These are phyloP conservation scores for Cronartium ribicola DNA, from an alignment of 1,284 basidiomycete genomes.

Conservation along the genomic window DNA sequence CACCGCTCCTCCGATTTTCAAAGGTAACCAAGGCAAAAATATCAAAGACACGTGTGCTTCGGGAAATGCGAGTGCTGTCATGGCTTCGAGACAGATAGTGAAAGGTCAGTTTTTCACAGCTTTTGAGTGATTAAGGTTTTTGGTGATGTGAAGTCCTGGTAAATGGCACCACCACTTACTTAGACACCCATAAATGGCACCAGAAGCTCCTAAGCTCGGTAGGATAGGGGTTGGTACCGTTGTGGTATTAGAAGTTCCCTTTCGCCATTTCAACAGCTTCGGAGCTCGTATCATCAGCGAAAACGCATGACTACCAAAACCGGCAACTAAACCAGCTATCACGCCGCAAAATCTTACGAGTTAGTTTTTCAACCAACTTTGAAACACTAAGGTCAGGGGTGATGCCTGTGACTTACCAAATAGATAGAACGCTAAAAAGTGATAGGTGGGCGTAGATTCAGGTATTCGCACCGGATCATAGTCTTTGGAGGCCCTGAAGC, in stretches of 20 bases:
- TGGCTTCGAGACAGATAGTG: constrained; percentile 7
- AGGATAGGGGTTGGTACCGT: constrained; percentile 27
- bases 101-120: not conserved
- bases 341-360: too few species aligned
- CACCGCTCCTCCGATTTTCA: constrained; percentile 45
- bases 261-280: constrained; percentile 29
- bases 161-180: not conserved
- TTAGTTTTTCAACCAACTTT: too few species aligned
- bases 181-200: constrained; percentile 46
- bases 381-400: too few species aligned
- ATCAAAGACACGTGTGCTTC: constrained; percentile 46
- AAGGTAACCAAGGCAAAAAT: constrained; percentile 47
- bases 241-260: constrained; percentile 13
- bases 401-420: constrained; percentile 19
- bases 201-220: constrained; percentile 41
- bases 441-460: constrained; percentile 36
- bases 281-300: constrained; percentile 31
- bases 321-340: constrained; percentile 28
- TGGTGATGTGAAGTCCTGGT: not conserved
- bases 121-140: too few species aligned
- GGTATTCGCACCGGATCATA: constrained; percentile 31
- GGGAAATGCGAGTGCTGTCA: constrained; percentile 46
- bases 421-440: constrained; percentile 39
- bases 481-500: constrained; percentile 25
- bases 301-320: constrained; percentile 34